Evolutionary conservation across 352 stramenopile genomes (phyloP), one percentile per base, ranked within the genome.

Genomic region (Globisporangium viniferum): DNA sequence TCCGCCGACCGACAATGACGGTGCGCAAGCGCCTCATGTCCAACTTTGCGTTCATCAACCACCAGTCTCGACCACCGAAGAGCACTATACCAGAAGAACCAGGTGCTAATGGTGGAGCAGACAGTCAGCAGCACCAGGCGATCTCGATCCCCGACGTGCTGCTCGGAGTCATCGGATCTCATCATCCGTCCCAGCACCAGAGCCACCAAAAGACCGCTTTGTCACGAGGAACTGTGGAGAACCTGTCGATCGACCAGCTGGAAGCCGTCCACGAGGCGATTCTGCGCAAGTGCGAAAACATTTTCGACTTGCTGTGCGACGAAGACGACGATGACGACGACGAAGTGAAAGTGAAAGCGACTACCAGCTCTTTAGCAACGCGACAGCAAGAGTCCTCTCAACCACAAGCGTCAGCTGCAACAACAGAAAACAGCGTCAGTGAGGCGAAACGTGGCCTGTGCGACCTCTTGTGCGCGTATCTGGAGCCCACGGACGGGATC

Each of bases 251-350:
- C 20, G 77, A 75, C 4, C 53, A 77, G 51, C 58, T 81, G 7
- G 51, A 46, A 3, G 58, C 22, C 15, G 67, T 59, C 2, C 69
- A 80, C 2, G 72, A 79, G 6, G 65, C 76, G 20, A 70, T 86
- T 12, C 35, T 86, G 29, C 66, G 67, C 12, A 75, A 76, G 31
- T 91, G 83, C 29, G 79, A 91, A 64, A 74, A 84, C 24, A 61
- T 88, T 0, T 91, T 90, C 41, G 78, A 90, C 24, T n/a, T 89
- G 41, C 69, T 91, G 0, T 91, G 83, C 63, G 71, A 85, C 20
- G 73, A 81, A 41, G 66, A 75, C 12, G 64, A 85, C 20, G 73
- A 81, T 35, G 66, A 75, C 12, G 64, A 78, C 5, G 69, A 80
- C 5, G 48, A 70, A 36, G 39, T 69, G 0, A 35, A 27, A 57